phyloP scores from a whole-genome alignment of 2,329 filamentous ascomycete species.

The Helminthosporium solani region DNA sequence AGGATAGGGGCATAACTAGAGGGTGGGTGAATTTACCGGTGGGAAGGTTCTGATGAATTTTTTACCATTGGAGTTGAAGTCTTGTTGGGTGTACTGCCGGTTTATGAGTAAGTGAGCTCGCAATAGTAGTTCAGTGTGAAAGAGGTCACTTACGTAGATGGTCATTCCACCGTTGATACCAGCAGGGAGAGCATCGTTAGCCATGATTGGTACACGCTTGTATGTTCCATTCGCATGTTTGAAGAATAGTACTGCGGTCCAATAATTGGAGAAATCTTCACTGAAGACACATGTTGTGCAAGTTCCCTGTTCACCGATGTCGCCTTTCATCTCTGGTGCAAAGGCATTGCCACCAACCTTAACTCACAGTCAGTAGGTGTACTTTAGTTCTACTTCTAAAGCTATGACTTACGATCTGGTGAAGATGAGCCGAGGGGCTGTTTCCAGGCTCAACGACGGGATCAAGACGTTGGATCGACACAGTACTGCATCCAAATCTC shows the following conservation, averaged over 20 bases:
- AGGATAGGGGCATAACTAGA: background rate
- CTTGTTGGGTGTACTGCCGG: conserved; percentile 16
- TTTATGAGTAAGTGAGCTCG: background rate
- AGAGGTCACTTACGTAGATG: conserved; percentile 8
- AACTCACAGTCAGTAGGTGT: background rate
- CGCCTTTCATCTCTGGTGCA: conserved; percentile 18
- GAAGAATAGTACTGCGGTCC: conserved; percentile 22
- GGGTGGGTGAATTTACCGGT: conserved; percentile 6
- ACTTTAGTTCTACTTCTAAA: background rate
- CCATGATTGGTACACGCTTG: conserved; percentile 13
- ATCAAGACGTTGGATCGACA: conserved; percentile 17
- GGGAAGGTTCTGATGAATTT: conserved; percentile 15
- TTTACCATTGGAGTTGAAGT: conserved; percentile 29
- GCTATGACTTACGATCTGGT: conserved; percentile 10
- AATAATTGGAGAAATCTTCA: conserved; percentile 24
- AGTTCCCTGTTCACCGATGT: conserved; percentile 20
- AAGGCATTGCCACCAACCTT: conserved; percentile 26
- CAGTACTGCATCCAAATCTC: conserved; percentile 19
- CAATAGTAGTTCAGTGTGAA: background rate
- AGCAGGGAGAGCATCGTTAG: conserved; percentile 11
- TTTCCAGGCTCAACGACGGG: conserved; percentile 19
- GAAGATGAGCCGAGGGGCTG: conserved; percentile 17
- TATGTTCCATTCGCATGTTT: conserved; percentile 13
- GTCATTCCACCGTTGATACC: conserved; percentile 18
- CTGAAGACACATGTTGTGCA: conserved; percentile 29